A percentile compares a stretch with the other conserved stretches of the same genome.
phyloP scores from a whole-genome alignment of 2,329 filamentous ascomycete species.

The Cladosporium sp. region DNA sequence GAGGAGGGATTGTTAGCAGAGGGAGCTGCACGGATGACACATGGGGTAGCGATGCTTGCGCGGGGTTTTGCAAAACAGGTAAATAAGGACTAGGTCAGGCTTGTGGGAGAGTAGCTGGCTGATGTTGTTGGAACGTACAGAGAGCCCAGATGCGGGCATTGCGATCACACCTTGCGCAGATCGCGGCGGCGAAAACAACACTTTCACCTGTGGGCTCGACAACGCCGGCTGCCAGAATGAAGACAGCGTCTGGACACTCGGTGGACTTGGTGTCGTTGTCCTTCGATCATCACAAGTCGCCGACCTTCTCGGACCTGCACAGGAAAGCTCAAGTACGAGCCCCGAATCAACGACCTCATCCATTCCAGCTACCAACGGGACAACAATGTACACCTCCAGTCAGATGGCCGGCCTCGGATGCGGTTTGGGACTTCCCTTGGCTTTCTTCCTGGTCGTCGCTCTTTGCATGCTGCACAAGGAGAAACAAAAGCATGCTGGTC shows the following conservation, averaged over 20 bases:
- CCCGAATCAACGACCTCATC: slow-evolving; percentile 10
- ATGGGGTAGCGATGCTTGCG: slow-evolving; percentile 27
- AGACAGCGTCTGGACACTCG: slow-evolving; percentile 25
- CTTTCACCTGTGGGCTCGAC: slow-evolving; percentile 30
- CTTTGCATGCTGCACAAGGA: slow-evolving; percentile 21
- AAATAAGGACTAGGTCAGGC: neutral
- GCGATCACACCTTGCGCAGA: slow-evolving; percentile 25
- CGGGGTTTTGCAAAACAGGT: slow-evolving; percentile 27
- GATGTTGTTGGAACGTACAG: slow-evolving; percentile 10
- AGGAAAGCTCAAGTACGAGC: slow-evolving; percentile 14
- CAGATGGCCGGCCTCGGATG: slow-evolving; percentile 27
- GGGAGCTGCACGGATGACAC: slow-evolving; percentile 30
- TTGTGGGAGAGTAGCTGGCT: neutral
- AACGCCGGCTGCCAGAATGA: slow-evolving; percentile 20
- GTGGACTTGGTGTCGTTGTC: slow-evolving; percentile 20
- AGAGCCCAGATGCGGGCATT: slow-evolving; percentile 15
- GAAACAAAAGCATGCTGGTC: slow-evolving; percentile 18
- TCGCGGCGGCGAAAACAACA: slow-evolving; percentile 17
- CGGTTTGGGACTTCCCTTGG: slow-evolving; percentile 26
- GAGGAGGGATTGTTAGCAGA: slow-evolving; percentile 26
- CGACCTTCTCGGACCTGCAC: slow-evolving; percentile 19
- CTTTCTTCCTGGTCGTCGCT: slow-evolving; percentile 22
- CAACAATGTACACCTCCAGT: slow-evolving; percentile 19
- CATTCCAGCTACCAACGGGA: neutral
- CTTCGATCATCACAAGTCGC: slow-evolving; percentile 28